Evolutionary conservation across 495 filamentous ascomycete genomes (phyloP).

Genomic region (Aspergillus egyptiacus): DNA sequence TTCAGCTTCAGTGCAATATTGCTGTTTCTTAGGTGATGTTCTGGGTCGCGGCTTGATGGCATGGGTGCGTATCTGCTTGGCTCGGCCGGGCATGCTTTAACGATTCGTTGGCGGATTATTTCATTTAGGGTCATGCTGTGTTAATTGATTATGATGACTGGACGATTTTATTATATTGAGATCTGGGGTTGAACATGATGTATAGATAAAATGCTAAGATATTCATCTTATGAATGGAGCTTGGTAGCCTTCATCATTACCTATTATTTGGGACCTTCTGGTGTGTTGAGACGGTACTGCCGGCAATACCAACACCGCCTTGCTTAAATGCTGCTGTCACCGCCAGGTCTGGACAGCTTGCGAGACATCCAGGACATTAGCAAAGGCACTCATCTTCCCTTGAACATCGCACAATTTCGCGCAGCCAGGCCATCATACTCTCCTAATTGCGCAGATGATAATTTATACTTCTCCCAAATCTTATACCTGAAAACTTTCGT

Average conservation of each 20-base stretch:
- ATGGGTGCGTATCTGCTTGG: conserved; percentile 2
- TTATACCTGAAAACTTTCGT: too few relatives aligned
- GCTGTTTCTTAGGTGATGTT: conserved; percentile 10
- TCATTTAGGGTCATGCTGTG: background rate
- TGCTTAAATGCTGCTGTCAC: background rate
- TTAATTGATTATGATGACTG: conserved; percentile 1
- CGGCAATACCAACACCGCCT: conserved; percentile 9
- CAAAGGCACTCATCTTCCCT: too few relatives aligned
- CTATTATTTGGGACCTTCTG: background rate
- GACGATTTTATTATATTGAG: conserved; percentile 10
- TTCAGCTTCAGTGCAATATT: conserved; percentile 17
- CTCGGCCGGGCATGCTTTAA: conserved; percentile 2
- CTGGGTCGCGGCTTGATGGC: background rate
- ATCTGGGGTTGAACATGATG: conserved; percentile 8
- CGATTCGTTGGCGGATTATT: background rate
- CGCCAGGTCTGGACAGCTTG: conserved; percentile 17
- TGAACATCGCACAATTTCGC: too few relatives aligned
- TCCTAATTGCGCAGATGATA: too few relatives aligned
- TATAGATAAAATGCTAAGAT: conserved; percentile 7
- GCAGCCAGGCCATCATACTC: too few relatives aligned
- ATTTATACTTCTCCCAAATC: too few relatives aligned
- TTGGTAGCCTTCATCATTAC: too few relatives aligned
- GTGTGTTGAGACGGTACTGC: background rate
- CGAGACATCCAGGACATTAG: conserved; percentile 8
- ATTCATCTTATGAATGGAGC: background rate